Evolutionary conservation across 2,329 filamentous ascomycete species (phyloP).

Genomic region (Kalmusia sp.): DNA sequence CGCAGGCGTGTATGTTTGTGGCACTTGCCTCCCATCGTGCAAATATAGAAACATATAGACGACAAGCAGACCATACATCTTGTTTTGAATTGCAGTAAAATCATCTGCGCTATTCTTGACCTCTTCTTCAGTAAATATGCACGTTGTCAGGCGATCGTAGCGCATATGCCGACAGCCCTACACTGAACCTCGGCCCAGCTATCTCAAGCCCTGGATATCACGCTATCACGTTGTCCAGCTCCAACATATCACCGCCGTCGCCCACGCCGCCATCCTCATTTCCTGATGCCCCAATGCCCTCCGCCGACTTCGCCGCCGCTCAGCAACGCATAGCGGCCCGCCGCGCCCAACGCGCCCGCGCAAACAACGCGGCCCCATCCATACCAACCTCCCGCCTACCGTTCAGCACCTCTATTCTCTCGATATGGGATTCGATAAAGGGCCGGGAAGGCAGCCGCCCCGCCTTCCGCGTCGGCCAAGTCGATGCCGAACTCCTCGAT

Average conservation of each 20-base stretch:
- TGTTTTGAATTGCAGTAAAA: too few relatives aligned
- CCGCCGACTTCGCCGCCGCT: conserved; percentile 82
- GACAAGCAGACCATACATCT: too few relatives aligned
- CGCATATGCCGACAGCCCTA: conserved; percentile 4
- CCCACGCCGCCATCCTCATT: background rate
- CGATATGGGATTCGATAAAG: conserved; percentile 73
- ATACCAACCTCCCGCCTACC: conserved; percentile 51
- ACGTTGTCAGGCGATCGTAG: background rate
- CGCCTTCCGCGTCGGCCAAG: conserved; percentile 91
- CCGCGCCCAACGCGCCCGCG: conserved; percentile 77
- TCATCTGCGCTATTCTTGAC: too few relatives aligned
- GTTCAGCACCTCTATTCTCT: conserved; percentile 57
- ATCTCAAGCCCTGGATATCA: conserved; percentile 29
- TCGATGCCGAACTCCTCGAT: conserved; percentile 93
- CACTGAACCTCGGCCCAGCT: conserved; percentile 38
- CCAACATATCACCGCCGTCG: background rate
- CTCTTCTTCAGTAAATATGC: too few relatives aligned
- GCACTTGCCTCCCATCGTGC: too few relatives aligned
- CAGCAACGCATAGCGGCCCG: conserved; percentile 86
- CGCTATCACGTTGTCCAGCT: conserved; percentile 22
- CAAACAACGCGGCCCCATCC: conserved; percentile 56
- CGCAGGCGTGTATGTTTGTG: background rate
- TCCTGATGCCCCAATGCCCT: conserved; percentile 42
- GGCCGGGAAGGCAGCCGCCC: conserved; percentile 81
- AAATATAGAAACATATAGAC: too few relatives aligned